phyloP scores from a whole-genome alignment of 2,329 filamentous ascomycete species.

The Ceratocystis harringtonii region DNA sequence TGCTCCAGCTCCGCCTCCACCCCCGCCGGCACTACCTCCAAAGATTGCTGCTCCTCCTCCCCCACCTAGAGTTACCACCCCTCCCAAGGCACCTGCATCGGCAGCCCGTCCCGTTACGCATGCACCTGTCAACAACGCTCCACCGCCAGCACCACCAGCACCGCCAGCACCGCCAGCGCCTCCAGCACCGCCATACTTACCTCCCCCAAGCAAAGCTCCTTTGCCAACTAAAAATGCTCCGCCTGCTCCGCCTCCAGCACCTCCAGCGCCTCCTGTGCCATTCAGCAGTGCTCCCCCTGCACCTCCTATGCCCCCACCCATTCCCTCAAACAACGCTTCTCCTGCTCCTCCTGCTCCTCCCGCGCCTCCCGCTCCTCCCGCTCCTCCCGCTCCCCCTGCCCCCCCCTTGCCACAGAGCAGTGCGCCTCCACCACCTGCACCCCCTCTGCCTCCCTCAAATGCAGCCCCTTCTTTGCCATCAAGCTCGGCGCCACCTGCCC shows the following conservation, averaged over 20 bases:
- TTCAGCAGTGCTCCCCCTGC: slow-evolving; percentile 47
- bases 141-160: slow-evolving; percentile 15
- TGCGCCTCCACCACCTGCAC: slow-evolving; percentile 25
- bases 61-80: slow-evolving; percentile 5
- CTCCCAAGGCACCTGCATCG: neutral
- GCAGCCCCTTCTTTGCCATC: slow-evolving; percentile 31
- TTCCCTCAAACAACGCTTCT: slow-evolving; percentile 29
- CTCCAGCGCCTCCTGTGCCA: slow-evolving; percentile 43
- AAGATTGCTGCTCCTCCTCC: slow-evolving; percentile 12
- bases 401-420: slow-evolving; percentile 25
- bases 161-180: slow-evolving; percentile 19
- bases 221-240: slow-evolving; percentile 14
- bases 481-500: slow-evolving; percentile 24
- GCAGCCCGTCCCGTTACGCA: slow-evolving; percentile 5
- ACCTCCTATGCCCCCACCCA: slow-evolving; percentile 27
- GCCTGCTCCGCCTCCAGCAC: slow-evolving; percentile 17
- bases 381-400: slow-evolving; percentile 26
- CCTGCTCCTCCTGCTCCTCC: slow-evolving; percentile 40
- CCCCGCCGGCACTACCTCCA: slow-evolving; percentile 22
- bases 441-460: slow-evolving; percentile 36
- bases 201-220: neutral
- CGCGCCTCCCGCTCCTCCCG: slow-evolving; percentile 43
- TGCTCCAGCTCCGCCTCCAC: slow-evolving; percentile 23
- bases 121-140: neutral
- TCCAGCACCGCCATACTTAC: slow-evolving; percentile 1